Base-by-base conservation (phyloP, 2,329 filamentous ascomycete genomes). In the Mycosphaerella sp. region DNA sequence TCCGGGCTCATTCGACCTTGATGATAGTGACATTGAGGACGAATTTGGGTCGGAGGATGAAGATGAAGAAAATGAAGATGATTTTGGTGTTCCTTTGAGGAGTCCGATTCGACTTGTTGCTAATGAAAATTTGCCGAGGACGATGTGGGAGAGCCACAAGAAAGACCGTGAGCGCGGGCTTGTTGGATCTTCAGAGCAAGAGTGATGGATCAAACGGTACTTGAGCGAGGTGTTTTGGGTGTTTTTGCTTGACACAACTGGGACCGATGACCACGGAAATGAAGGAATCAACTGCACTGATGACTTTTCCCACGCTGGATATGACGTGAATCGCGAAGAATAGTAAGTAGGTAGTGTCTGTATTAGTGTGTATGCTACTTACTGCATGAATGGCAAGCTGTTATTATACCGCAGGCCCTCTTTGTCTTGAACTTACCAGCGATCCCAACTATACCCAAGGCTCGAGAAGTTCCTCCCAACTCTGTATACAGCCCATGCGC, bases 1-100 rank as follows among this genome's bases (percentile, higher is more conserved):
- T 79, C 84, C 74, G 80, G 65, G 86, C 80, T 58, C 71, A 80
- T 61, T 75, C 82, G 49, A 66, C 46, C 54, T 69, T 76, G 75
- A 78, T 38, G 81, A 82, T 42, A 78, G 58, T 76, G 74, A 78
- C 36, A 80, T 84, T 41, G 78, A 77, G 10, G 59, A 59, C 10
- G 58, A 51, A 1, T 59, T 55, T 11, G 59, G 53, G 5, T 57
- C 53, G 51, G 63, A 63, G 10, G 45, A 80, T 80, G 59, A 54
- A 11, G 32, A 45, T 9, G 46, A 53, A 17, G 44, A 47, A 2
- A 43, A 48, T 8, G 77, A 80, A 57, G 80, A 85, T 58, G 81
- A 84, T 56, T 81, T 76, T 66, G 78, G 78, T 1, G 75, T 79
- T 50, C 74, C 75, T 8, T 64, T 79, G 38, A 56, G 58, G 38